A percentile compares a stretch with the other conserved stretches of the same genome.
Evolutionary conservation across 2,329 filamentous ascomycete genomes (phyloP).

Genomic region (Aspergillus fijiensis): DNA sequence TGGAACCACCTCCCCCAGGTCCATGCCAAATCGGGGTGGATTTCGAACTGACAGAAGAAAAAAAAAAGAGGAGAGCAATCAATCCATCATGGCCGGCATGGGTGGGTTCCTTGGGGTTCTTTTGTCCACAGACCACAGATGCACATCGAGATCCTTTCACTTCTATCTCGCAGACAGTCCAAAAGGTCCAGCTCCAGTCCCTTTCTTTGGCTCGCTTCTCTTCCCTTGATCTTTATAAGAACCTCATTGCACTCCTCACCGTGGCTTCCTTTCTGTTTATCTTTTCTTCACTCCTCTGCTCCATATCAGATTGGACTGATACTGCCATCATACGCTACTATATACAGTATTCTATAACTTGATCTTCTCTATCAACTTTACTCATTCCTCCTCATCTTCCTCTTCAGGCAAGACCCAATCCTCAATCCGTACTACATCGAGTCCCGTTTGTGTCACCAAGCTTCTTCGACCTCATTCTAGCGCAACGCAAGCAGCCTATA

Average conservation of each 20-base stretch:
- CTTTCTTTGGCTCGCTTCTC: neutral
- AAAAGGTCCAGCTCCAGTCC: constrained; percentile 9
- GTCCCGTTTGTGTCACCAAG: constrained; percentile 19
- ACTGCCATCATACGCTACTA: neutral
- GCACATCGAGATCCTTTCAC: constrained; percentile 17
- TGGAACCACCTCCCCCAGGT: constrained; percentile 12
- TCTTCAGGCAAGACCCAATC: neutral
- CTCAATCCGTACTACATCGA: neutral
- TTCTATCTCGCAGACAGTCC: constrained; percentile 11
- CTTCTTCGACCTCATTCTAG: constrained; percentile 10
- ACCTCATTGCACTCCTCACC: constrained; percentile 12
- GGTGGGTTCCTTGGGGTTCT: constrained; percentile 13
- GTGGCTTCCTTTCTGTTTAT: constrained; percentile 9
- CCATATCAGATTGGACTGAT: neutral
- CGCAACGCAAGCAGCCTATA: constrained; percentile 8
- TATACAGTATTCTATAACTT: neutral
- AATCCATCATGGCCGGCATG: neutral
- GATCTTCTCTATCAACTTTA: neutral
- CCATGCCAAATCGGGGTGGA: constrained; percentile 15
- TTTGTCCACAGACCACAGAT: constrained; percentile 14
- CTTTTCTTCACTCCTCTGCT: constrained; percentile 5
- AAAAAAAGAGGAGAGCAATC: constrained; percentile 9
- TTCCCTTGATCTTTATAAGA: constrained; percentile 15
- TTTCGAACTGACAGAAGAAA: neutral
- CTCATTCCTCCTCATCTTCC: neutral